A percentile compares a stretch with the other conserved stretches of the same genome.
Conservation (phyloP, 1,139 yeast species). For the Yamadazyma diddensiae region DNA sequence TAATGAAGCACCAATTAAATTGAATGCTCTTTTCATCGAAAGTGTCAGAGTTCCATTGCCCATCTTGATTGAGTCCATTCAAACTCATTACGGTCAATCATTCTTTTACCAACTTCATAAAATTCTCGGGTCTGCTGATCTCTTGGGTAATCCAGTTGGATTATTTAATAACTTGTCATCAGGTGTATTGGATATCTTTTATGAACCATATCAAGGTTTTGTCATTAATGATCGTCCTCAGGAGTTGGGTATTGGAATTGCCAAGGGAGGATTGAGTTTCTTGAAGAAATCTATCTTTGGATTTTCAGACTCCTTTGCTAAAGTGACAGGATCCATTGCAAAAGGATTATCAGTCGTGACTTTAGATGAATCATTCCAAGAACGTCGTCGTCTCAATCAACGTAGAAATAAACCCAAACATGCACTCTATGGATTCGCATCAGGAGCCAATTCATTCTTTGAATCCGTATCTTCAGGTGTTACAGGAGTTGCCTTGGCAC, state of each 20-base stretch:
- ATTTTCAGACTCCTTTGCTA: constrained; percentile 87
- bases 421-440: constrained; percentile 82
- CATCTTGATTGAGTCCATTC: constrained; percentile 64
- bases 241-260: constrained; percentile 91
- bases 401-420: constrained; percentile 80
- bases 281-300: constrained; percentile 95
- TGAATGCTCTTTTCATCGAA: constrained; percentile 84
- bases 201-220: constrained; percentile 96
- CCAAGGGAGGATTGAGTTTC: constrained; percentile 93
- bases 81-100: constrained; percentile 89
- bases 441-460: constrained; percentile 86
- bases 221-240: constrained; percentile 93
- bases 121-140: constrained; percentile 93
- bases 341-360: constrained; percentile 93
- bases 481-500: constrained; percentile 86
- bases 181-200: constrained; percentile 93
- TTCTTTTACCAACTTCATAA: constrained; percentile 90
- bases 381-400: constrained; percentile 67
- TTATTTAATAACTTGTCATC: constrained; percentile 88
- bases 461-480: constrained; percentile 88
- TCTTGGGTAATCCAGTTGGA: constrained; percentile 96
- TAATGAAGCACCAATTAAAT: constrained; percentile 91
- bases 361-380: constrained; percentile 82
- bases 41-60: constrained; percentile 87
- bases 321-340: constrained; percentile 90